Percentiles rank a stretch among this genome's conserved stretches.
Conservation (phyloP, 495 filamentous ascomycete genomes). For the Lasiosphaeria hispida region DNA sequence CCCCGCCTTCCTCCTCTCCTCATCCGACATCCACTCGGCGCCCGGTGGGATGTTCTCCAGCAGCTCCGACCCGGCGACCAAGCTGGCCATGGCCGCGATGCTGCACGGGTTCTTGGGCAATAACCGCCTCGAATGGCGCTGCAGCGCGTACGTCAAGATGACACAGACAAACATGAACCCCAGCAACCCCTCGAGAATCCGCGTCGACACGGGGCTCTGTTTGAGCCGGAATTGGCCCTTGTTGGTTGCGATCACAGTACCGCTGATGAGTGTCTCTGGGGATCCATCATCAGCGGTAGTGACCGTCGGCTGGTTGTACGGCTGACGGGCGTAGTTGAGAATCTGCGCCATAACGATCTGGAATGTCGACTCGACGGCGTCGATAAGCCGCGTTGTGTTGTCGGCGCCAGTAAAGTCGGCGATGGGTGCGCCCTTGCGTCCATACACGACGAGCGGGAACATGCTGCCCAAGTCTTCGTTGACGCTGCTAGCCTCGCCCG, state of each 20-base stretch:
- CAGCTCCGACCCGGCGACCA: neutral
- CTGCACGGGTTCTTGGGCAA: slow-evolving; percentile 1
- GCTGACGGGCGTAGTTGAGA: too few relatives aligned
- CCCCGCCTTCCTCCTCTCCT: too few relatives aligned
- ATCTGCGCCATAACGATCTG: too few relatives aligned
- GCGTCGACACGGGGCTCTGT: neutral
- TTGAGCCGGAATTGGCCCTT: neutral
- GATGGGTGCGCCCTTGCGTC: neutral
- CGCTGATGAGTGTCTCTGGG: neutral
- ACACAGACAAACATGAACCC: slow-evolving; percentile 1
- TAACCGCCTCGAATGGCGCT: neutral
- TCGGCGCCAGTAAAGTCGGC: neutral
- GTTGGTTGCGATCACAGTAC: neutral
- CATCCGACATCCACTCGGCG: too few relatives aligned
- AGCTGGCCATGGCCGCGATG: neutral
- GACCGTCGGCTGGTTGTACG: too few relatives aligned
- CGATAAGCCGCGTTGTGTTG: too few relatives aligned
- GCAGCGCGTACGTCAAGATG: neutral
- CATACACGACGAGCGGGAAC: neutral
- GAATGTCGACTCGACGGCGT: too few relatives aligned
- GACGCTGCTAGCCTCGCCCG: neutral
- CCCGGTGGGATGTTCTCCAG: neutral
- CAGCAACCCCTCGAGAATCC: slow-evolving; percentile 1
- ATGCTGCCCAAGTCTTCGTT: neutral
- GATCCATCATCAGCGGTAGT: too few relatives aligned